phyloP scores from a whole-genome alignment of 106 monocot species.

The Dioscorea alata region DNA sequence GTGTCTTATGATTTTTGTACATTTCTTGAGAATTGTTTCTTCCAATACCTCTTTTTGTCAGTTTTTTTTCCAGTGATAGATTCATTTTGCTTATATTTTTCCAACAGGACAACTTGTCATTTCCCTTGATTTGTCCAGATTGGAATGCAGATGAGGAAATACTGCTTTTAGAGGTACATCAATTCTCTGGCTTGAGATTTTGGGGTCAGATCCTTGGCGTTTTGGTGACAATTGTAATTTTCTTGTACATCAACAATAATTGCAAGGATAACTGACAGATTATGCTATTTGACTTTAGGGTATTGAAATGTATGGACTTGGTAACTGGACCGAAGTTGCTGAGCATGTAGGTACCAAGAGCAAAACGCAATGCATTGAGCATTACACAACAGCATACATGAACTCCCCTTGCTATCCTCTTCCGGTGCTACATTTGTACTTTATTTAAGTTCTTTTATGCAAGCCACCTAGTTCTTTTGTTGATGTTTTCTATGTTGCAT shows the following conservation, averaged over 20 bases:
- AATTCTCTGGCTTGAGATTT: too few species aligned
- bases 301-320: constrained; percentile 97
- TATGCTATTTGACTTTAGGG: constrained; percentile 29
- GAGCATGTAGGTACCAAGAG: constrained; percentile 99
- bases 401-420: constrained; percentile 94
- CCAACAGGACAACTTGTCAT: constrained; percentile 81
- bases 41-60: background rate
- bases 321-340: constrained; percentile 95
- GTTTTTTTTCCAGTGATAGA: background rate
- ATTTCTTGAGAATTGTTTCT: background rate
- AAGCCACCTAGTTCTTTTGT: background rate
- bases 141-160: constrained; percentile 99
- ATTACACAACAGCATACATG: constrained; percentile 75
- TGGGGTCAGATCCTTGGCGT: background rate
- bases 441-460: background rate
- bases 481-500: background rate
- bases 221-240: background rate
- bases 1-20: background rate
- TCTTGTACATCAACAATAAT: background rate
- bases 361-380: constrained; percentile 84
- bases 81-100: constrained; percentile 4
- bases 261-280: background rate
- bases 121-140: constrained; percentile 80
- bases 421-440: constrained; percentile 48
- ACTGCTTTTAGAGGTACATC: constrained; percentile 76